phyloP scores from a whole-genome alignment of 257 asterid species.

The Solanum chiquidenum region DNA sequence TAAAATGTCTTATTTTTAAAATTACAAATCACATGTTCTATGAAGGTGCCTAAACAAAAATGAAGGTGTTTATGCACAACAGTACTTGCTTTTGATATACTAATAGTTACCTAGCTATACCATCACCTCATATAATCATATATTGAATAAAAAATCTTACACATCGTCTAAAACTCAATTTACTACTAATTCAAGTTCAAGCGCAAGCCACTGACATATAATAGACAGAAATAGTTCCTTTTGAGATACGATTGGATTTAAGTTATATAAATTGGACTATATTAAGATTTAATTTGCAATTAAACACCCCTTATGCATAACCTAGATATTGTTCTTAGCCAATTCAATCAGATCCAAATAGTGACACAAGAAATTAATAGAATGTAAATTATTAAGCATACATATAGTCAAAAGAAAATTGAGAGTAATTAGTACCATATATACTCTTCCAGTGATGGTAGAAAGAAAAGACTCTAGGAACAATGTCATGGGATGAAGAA shows the following conservation, averaged over 20 bases:
- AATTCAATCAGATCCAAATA: neutral
- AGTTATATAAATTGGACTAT: neutral
- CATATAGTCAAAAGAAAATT: neutral
- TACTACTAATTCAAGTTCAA: neutral
- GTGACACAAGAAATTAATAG: neutral
- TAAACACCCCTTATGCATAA: neutral
- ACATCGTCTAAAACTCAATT: neutral
- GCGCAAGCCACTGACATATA: neutral
- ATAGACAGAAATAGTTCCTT: neutral
- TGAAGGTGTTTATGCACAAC: neutral
- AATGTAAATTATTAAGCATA: neutral
- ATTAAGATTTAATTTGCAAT: neutral
- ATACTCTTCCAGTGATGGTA: conserved; percentile 86
- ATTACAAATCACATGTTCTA: no score
- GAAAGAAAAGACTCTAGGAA: conserved; percentile 87
- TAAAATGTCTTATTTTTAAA: neutral
- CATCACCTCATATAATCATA: neutral
- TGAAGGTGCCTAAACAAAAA: neutral
- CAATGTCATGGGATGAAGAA: conserved; percentile 72
- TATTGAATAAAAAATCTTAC: neutral
- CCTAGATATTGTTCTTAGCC: neutral
- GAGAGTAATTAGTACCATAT: conserved; percentile 34
- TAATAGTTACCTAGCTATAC: neutral
- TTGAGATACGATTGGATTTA: neutral
- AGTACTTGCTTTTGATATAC: neutral